Evolutionary conservation across 139 green algal species (phyloP).

Genomic region (Asterochloris sp.): DNA sequence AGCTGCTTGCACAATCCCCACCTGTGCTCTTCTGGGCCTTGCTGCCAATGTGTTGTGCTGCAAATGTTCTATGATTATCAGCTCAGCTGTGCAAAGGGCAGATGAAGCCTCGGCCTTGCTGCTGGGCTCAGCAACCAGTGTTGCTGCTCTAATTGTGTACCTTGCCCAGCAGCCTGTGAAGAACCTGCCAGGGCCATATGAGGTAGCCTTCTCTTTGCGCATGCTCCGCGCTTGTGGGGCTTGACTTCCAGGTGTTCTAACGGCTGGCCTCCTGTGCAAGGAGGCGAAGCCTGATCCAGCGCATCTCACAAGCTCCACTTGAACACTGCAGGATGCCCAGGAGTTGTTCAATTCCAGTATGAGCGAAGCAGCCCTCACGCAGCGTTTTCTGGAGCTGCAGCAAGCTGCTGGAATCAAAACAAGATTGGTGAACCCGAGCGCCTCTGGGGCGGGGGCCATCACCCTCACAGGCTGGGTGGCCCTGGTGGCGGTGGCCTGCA

Average conservation of each 20-base stretch:
- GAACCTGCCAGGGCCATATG: background rate
- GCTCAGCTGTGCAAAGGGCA: background rate
- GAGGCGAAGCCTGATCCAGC: background rate
- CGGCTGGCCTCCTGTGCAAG: background rate
- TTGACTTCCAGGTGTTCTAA: background rate
- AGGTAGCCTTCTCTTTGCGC: background rate
- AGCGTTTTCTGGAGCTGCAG: conserved; percentile 26
- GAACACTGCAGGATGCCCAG: conserved; percentile 42
- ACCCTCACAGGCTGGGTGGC: conserved; percentile 58
- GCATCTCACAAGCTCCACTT: background rate
- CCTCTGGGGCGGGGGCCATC: conserved; percentile 32
- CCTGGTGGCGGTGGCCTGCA: conserved; percentile 6
- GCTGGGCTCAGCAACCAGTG: background rate
- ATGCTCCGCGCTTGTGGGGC: background rate
- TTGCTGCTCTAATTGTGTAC: background rate
- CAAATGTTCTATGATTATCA: background rate
- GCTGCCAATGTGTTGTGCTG: background rate
- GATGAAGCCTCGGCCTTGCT: background rate
- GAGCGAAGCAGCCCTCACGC: conserved; percentile 10
- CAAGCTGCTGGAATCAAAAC: conserved; percentile 24
- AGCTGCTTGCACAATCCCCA: conserved; percentile 34
- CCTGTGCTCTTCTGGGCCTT: background rate
- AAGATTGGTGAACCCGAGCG: conserved; percentile 22
- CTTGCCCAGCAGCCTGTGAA: background rate
- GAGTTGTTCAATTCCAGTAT: conserved; percentile 42